These are phyloP conservation scores for Remersonia thermophila DNA, from an alignment of 2,329 filamentous ascomycete genomes.

Conservation along the genomic window DNA sequence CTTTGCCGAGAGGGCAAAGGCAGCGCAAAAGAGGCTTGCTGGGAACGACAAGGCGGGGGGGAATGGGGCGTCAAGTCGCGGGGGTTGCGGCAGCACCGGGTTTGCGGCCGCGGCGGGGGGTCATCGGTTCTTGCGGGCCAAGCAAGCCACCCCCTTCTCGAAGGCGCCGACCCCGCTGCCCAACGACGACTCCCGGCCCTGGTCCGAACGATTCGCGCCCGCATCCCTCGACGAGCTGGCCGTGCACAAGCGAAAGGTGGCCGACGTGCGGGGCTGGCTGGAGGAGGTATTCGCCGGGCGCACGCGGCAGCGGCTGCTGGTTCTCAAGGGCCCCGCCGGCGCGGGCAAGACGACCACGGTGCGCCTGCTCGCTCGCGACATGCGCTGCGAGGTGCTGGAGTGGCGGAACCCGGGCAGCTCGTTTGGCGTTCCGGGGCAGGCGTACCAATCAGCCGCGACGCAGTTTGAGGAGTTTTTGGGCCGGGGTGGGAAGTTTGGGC, in stretches of 20 bases:
- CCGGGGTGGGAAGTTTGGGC: constrained; percentile 67
- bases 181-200: constrained; percentile 51
- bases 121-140: constrained; percentile 12
- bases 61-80: background rate
- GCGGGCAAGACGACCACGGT: constrained; percentile 88
- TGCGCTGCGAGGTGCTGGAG: constrained; percentile 68
- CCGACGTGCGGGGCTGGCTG: constrained; percentile 75
- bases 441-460: constrained; percentile 56
- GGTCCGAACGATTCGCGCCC: constrained; percentile 78
- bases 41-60: constrained; percentile 16
- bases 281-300: constrained; percentile 57
- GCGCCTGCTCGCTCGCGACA: constrained; percentile 60
- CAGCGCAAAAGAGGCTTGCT: constrained; percentile 41
- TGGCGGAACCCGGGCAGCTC: constrained; percentile 75
- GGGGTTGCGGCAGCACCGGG: background rate
- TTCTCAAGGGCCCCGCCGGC: constrained; percentile 83
- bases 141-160: background rate
- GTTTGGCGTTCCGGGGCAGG: constrained; percentile 44
- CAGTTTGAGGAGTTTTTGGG: constrained; percentile 91
- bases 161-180: constrained; percentile 5
- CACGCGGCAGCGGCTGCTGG: constrained; percentile 57
- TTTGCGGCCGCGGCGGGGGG: constrained; percentile 11
- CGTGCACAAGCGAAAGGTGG: constrained; percentile 88
- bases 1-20: constrained; percentile 41
- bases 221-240: constrained; percentile 67